Conservation (phyloP, 805 yeast genomes). For the Lachancea nothofagi region DNA sequence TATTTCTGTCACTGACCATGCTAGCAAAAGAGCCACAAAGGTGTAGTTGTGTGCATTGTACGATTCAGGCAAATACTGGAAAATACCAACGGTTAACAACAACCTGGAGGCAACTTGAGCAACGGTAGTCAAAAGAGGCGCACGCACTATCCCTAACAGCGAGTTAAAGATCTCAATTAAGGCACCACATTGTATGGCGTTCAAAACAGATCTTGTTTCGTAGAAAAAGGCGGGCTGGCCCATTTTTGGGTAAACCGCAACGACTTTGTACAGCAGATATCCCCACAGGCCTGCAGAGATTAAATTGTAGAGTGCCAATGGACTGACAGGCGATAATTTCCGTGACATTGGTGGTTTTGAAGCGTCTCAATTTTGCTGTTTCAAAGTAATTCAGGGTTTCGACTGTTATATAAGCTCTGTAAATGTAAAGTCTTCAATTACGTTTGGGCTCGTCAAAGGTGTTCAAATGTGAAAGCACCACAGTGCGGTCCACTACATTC, state of each 20-base stretch:
- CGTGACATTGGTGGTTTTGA: slow-evolving; percentile 20
- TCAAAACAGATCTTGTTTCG: slow-evolving; percentile 52
- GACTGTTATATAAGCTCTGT: too few relatives aligned
- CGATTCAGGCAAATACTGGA: slow-evolving; percentile 73
- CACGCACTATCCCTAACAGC: slow-evolving; percentile 69
- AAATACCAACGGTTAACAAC: slow-evolving; percentile 75
- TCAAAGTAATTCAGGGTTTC: background rate
- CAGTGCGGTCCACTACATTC: too few relatives aligned
- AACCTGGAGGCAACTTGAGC: slow-evolving; percentile 86
- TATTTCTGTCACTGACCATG: slow-evolving; percentile 95
- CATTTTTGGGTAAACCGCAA: slow-evolving; percentile 34
- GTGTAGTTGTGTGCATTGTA: slow-evolving; percentile 39
- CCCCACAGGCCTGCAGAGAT: slow-evolving; percentile 52
- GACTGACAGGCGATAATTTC: slow-evolving; percentile 22
- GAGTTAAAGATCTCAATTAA: slow-evolving; percentile 77
- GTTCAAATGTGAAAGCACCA: too few relatives aligned
- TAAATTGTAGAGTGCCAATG: slow-evolving; percentile 45
- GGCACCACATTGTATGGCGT: slow-evolving; percentile 72
- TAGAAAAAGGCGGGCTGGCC: slow-evolving; percentile 67
- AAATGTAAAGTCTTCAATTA: too few relatives aligned
- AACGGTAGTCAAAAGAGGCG: slow-evolving; percentile 77
- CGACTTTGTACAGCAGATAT: slow-evolving; percentile 42
- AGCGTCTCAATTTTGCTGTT: too few relatives aligned
- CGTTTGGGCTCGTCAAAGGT: too few relatives aligned
- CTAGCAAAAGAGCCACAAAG: slow-evolving; percentile 61